These are phyloP conservation scores for Phytophthora rubi DNA, from an alignment of 352 stramenopile genomes.

Conservation along the genomic window DNA sequence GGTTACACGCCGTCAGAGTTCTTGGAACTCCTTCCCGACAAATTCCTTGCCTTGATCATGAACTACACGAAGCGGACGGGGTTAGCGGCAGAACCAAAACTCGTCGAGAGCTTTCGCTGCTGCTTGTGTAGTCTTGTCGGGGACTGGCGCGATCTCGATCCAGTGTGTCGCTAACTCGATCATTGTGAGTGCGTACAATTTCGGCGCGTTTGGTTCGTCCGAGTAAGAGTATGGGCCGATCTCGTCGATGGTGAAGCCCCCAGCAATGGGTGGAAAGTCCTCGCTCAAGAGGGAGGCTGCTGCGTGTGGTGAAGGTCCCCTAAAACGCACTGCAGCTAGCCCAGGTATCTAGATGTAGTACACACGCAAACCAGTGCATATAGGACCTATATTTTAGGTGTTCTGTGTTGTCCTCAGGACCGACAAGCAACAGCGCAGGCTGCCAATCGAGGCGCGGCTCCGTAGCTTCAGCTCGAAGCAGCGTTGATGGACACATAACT, in stretches of 20 bases:
- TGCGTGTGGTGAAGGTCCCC: too few relatives aligned
- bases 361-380: too few relatives aligned
- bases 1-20: conserved; percentile 1
- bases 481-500: too few relatives aligned
- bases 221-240: conserved; percentile 9
- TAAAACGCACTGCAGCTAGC: too few relatives aligned
- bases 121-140: background rate
- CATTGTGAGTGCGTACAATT: conserved; percentile 9
- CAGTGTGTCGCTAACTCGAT: conserved; percentile 1
- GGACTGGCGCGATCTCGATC: conserved; percentile 3
- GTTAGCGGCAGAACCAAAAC: conserved; percentile 8
- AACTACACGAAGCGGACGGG: background rate
- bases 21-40: conserved; percentile 3
- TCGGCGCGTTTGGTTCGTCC: background rate
- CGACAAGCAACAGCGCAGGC: too few relatives aligned
- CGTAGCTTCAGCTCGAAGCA: too few relatives aligned
- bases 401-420: too few relatives aligned
- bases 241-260: background rate
- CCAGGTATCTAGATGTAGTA: too few relatives aligned
- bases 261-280: too few relatives aligned
- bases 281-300: too few relatives aligned
- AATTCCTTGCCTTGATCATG: conserved; percentile 10
- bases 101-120: background rate
- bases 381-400: too few relatives aligned
- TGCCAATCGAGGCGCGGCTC: too few relatives aligned